phyloP scores from a whole-genome alignment of 805 yeast genomes.

The Lipomyces oligophaga region DNA sequence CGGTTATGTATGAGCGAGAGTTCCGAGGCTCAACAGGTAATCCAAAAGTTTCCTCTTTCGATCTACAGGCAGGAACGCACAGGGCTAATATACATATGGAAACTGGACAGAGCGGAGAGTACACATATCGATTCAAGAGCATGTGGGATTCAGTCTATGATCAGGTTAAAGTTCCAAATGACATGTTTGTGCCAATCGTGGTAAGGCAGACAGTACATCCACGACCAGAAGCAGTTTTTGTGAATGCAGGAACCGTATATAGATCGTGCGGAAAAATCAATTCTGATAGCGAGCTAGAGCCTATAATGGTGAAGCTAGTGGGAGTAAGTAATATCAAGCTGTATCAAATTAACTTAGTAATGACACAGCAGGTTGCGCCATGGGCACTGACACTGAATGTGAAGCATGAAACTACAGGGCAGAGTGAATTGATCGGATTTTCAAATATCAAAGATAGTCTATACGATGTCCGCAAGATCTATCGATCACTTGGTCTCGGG shows the following conservation, averaged over 20 bases:
- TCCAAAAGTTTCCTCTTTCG: constrained; percentile 5
- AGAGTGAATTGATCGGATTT: constrained; percentile 46
- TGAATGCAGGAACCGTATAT: constrained; percentile 45
- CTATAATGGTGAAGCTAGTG: constrained; percentile 51
- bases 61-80: constrained; percentile 51
- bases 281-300: constrained; percentile 41
- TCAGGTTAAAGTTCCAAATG: constrained; percentile 40
- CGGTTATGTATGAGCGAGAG: constrained; percentile 20
- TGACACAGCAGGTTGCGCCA: constrained; percentile 14
- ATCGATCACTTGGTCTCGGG: constrained; percentile 61
- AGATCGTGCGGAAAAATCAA: constrained; percentile 46
- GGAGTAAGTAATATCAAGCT: constrained; percentile 61
- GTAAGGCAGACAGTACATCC: constrained; percentile 54
- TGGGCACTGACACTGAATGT: constrained; percentile 46
- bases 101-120: constrained; percentile 52
- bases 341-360: constrained; percentile 32
- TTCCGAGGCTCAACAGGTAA: not conserved
- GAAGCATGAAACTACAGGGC: constrained; percentile 57
- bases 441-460: constrained; percentile 42
- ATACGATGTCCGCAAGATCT: constrained; percentile 44
- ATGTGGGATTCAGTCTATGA: constrained; percentile 63
- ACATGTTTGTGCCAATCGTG: constrained; percentile 37
- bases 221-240: constrained; percentile 59
- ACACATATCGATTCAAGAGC: constrained; percentile 56
- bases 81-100: constrained; percentile 47